Evolutionary conservation across 2,329 filamentous ascomycete genomes (phyloP), one percentile per base, ranked within the genome.

Genomic region (Claviceps citrina): DNA sequence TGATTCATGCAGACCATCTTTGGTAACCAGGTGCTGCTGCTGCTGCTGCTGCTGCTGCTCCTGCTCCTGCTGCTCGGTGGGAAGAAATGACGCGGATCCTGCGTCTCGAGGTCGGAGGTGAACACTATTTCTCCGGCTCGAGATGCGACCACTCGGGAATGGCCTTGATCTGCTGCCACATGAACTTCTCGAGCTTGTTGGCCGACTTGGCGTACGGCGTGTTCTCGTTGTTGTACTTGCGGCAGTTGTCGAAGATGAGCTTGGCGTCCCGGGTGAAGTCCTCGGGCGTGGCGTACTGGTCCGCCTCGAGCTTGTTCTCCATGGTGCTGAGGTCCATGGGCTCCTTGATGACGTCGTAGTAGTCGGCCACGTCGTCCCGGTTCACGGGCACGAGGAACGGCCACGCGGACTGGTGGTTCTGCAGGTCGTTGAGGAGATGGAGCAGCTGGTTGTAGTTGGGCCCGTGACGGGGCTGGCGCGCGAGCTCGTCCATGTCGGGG

Each of bases 261-360:
- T 78, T 80, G 8, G 87, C 84, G 57, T 98, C 91, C 46, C 72
- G 75, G 63, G 89, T 78, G 51, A 98, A 95, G 52, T 96, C 91
- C 55, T 96, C 86, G 0, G 91, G 89, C 0, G 77, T 86, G 13
- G 78, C 74, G 56, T 98, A 98, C 54, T 89, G 75, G 61, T 96
- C 91, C 30, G 85, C 84, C 33, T 43, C 41, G 37, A 95, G 80
- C 61, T 93, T 93, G 50, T 76, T 78, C 61, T 96, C 91, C 89
- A 98, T 96, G 16, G 87, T 95, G 36, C 76, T 80, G 36, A 95
- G 68, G 56, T 95, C 91, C 91, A 98, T 98, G 27, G 91, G 91
- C 58, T 94, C 83, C 56, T 87, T 87, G 66, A 98, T 98, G 45
- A 96, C 87, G 44, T 94, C 85, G 66, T 96, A 96, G 64, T 98